Base-by-base conservation (phyloP, 2,329 filamentous ascomycete genomes). In the Chaetothyriales sp. region DNA sequence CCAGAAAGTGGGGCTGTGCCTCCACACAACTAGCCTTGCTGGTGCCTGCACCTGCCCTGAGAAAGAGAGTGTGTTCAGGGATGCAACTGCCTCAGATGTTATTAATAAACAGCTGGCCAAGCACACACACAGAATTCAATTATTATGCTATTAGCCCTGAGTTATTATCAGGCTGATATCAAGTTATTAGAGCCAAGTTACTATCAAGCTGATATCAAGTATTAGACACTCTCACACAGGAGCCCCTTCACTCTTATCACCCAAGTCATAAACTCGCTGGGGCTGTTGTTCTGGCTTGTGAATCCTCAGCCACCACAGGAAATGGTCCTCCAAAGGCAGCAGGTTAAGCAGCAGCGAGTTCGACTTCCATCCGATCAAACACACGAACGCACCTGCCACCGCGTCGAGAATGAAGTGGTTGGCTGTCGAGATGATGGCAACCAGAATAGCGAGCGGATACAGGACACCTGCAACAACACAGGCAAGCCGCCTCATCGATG, bases 361-460 rank as follows among this genome's bases (percentile, higher is more conserved):
- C 3, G 69, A 70, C 12, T 61, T 66, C 81, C 82, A 86, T 1
- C 80, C 81, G 4, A 84, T 55, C 2, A 69, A 70, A 58, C 81
- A 85, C 2, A 86, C 80, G 28, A 76, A 60, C 5, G 80, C 78
- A 12, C 82, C 83, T 0, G 81, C 83, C 1, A 84, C 74, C 0
- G 83, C 82, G 62, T 86, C 83, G 5, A 86, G 73, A 46, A 85
- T 73, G 62, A 84, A 78, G 64, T 86, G 82, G 63, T 86, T 86
- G 45, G 82, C 82, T 0, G 82, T 85, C 2, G 82, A 77, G 20
- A 85, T 72, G 56, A 86, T 85, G 22, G 80, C 81, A 7, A 77
- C 70, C 4, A 85, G 66, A 54, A 86, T 86, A 22, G 76, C 69
- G 5, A 74, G 62, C 0, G 83, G 82, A 60, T 86, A 86, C 2